Evolutionary conservation across 164 flowering plant genomes (phyloP).

Genomic region (Magnolia sinica): DNA sequence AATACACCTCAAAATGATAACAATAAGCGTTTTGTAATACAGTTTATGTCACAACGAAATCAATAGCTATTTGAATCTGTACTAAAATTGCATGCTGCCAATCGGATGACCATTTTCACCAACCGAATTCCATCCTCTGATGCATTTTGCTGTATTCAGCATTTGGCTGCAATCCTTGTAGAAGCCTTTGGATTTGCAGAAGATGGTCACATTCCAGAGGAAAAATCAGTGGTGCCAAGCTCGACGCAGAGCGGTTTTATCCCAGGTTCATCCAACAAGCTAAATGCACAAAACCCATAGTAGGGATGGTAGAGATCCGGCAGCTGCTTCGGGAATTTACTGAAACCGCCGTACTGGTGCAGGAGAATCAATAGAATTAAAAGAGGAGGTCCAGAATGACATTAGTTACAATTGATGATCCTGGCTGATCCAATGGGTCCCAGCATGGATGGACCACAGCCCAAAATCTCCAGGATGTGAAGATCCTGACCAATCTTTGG

Average conservation of each 20-base stretch:
- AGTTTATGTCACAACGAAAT: background rate
- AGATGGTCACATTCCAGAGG: conserved; percentile 25
- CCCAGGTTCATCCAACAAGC: conserved; percentile 74
- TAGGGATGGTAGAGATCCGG: conserved; percentile 93
- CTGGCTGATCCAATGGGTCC: background rate
- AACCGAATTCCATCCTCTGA: background rate
- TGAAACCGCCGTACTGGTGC: conserved; percentile 85
- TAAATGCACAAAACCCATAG: conserved; percentile 79
- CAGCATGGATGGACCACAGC: background rate
- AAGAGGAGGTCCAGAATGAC: background rate
- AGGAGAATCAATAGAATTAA: conserved; percentile 9
- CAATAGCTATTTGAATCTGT: background rate
- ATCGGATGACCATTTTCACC: background rate
- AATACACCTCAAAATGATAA: too few relatives aligned
- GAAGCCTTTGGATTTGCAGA: background rate
- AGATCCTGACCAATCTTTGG: too few relatives aligned
- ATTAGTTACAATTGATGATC: background rate
- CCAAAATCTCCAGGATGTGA: background rate
- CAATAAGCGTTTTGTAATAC: too few relatives aligned
- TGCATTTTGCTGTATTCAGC: too few relatives aligned
- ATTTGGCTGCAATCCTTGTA: background rate
- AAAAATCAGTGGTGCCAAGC: conserved; percentile 58
- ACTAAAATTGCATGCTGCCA: too few relatives aligned
- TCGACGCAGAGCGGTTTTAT: conserved; percentile 53
- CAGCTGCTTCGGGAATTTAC: conserved; percentile 63